Base-by-base conservation (phyloP, 352 stramenopile species). In the Phytophthora constricta region DNA sequence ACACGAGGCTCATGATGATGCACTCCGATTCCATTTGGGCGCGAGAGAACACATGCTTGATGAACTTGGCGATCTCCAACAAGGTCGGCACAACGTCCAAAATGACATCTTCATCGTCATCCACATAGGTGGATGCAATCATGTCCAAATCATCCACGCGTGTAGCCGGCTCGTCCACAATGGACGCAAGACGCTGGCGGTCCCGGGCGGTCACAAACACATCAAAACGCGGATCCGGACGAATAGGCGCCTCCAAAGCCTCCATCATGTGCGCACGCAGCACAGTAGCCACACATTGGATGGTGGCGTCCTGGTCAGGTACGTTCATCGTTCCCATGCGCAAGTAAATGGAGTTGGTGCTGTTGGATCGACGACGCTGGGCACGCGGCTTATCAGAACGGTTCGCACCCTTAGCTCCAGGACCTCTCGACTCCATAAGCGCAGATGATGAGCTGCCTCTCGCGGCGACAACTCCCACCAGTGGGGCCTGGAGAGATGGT, bases 1-100 rank as follows among this genome's bases (percentile, higher is more conserved):
- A 99, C 59, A 99, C 97, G 7, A 99, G 80, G 42, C 89, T 97
- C 84, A 99, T 98, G 76, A 99, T 98, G 64, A 99, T 98, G 71
- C 93, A 98, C 77, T 99, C 97, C 27, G 85, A 87, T 70, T 99
- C 96, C 83, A 97, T 95, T 65, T 97, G 88, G 57, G 88, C 90
- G 33, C 84, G 83, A 14, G 86, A 74, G 63, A 98, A 98, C 11
- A 99, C 87, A 67, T 98, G 83, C 59, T 93, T 91, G 76, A 98
- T 98, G 71, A 99, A 99, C 3, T 79, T 66, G 1, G 81, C 89
- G 60, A 99, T 96, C 54, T 96, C 86, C 37, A 90, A 79, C 26
- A 99, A 76, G 11, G 88, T 87, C 39, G 96, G 96, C 25, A 98
- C 70, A 13, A 74, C 70, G 62, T 77, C 70, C 51, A 75, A 34